These are phyloP conservation scores for Ilyonectria destructans DNA, from an alignment of 2,329 filamentous ascomycete genomes.

Conservation along the genomic window DNA sequence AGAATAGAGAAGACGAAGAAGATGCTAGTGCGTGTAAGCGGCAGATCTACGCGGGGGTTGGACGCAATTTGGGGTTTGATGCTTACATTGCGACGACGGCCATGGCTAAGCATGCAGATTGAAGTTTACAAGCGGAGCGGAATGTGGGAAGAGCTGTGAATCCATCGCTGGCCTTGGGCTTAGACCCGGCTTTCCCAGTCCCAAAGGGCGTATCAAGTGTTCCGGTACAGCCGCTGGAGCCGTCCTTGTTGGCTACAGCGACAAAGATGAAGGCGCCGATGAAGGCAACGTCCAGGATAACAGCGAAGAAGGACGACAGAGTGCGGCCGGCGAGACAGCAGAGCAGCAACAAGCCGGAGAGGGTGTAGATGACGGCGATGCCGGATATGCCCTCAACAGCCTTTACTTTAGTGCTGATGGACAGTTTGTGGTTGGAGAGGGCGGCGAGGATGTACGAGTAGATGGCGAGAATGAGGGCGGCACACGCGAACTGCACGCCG, in stretches of 20 bases:
- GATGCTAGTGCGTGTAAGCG: conserved; percentile 63
- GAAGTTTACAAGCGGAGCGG: conserved; percentile 77
- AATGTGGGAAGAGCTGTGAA: conserved; percentile 66
- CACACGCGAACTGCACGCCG: conserved; percentile 80
- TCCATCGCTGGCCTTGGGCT: conserved; percentile 63
- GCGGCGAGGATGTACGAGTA: conserved; percentile 90
- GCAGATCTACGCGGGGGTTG: neutral
- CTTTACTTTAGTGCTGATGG: conserved; percentile 76
- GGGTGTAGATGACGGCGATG: conserved; percentile 80
- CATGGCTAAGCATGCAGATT: conserved; percentile 84
- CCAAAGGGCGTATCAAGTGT: conserved; percentile 80
- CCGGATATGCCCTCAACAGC: conserved; percentile 87
- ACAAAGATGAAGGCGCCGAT: conserved; percentile 86
- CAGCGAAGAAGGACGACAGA: conserved; percentile 80
- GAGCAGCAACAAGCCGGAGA: conserved; percentile 81
- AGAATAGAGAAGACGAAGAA: conserved; percentile 83
- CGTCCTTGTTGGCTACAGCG: conserved; percentile 80
- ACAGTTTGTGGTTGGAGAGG: conserved; percentile 75
- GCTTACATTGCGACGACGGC: conserved; percentile 83
- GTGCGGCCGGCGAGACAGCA: conserved; percentile 84
- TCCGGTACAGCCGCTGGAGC: conserved; percentile 75
- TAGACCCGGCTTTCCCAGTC: conserved; percentile 69
- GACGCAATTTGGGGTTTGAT: neutral
- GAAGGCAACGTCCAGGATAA: conserved; percentile 85
- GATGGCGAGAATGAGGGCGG: conserved; percentile 82